Percentiles rank a stretch among this genome's conserved stretches.
These are phyloP conservation scores for Boletus tylopilopsis DNA, from an alignment of 768 basidiomycete species.

Conservation along the genomic window DNA sequence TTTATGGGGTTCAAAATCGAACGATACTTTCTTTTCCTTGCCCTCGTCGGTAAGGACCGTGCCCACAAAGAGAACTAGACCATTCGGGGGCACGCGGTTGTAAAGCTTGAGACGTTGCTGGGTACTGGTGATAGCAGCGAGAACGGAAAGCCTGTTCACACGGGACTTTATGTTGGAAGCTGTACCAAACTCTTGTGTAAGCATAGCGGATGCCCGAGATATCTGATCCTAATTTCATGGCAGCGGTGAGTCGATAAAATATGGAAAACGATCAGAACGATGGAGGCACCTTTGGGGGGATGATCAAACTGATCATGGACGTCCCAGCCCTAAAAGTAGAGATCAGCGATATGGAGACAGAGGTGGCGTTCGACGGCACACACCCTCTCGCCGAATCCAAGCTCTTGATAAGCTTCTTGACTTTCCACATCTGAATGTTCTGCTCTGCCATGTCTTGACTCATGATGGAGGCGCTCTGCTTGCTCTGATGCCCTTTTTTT, in stretches of 20 bases:
- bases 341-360: slow-evolving; percentile 19
- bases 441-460: slow-evolving; percentile 86
- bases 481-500: slow-evolving; percentile 11
- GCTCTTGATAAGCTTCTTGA: slow-evolving; percentile 98
- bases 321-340: slow-evolving; percentile 71
- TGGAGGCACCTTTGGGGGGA: slow-evolving; percentile 79
- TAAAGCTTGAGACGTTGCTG: slow-evolving; percentile 97
- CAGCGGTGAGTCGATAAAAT: background rate
- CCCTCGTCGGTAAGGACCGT: slow-evolving; percentile 98
- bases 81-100: slow-evolving; percentile 94
- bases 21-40: slow-evolving; percentile 98
- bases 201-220: slow-evolving; percentile 89
- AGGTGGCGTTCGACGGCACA: slow-evolving; percentile 1
- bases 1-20: slow-evolving; percentile 98
- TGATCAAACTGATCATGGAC: slow-evolving; percentile 97
- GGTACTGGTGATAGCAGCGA: slow-evolving; percentile 97
- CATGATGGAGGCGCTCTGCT: slow-evolving; percentile 49
- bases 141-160: slow-evolving; percentile 94
- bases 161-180: slow-evolving; percentile 99
- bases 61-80: slow-evolving; percentile 95
- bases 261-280: slow-evolving; percentile 8
- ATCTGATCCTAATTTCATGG: slow-evolving; percentile 73
- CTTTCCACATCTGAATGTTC: slow-evolving; percentile 98
- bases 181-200: slow-evolving; percentile 97
- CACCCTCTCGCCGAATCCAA: slow-evolving; percentile 74